Evolutionary conservation across 345 rosid genomes (phyloP), one percentile per base, ranked within the genome.

Genomic region (Jatropha curcas): DNA sequence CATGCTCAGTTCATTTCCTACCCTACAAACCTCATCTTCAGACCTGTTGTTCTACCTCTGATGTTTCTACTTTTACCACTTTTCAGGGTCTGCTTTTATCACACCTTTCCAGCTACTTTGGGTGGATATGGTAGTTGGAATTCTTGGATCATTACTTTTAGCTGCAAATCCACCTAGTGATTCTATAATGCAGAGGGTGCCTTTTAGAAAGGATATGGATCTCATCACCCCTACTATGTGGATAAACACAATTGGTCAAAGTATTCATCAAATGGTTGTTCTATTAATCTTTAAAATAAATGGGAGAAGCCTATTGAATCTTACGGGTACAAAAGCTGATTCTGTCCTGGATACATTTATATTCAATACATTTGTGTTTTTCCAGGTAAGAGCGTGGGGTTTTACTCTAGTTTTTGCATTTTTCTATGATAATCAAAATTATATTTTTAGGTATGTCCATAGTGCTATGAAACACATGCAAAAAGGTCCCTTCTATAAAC

Each of bases 161-260:
- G 78, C 75, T 11, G 64, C 82, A 33, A 78, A 74, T 25, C 75
- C 74, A 41, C 81, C 81, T 19, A 78, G 45, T 6, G 70, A 69
- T 56, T 74, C 64, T 11, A 57, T 73, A 31, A 78, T 79, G 82
- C 11, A n/a, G n/a, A 69, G 65, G 61, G 39, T 50, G 3, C 82
- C 82, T 1, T 57, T 74, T 2, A 68, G 50, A 5, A 70, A 72
- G 51, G 57, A 65, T 25, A 66, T 85, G 64, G 87, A 88, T 76
- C 91, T 93, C 76, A 88, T 93, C 67, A 91, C 95, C 28, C 86
- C 37, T 76, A 72, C 87, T 41, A 93, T 93, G 97, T 93, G 98
- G 98, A 85, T 95, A 74, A 93, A 93, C 74, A 89, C 91, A 68
- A 76, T 88, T 63, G 98, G 97, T 59, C 97, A 93, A 77, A 87